These are phyloP conservation scores for Testicularia cyperi DNA, from an alignment of 1,284 basidiomycete species.

Conservation along the genomic window DNA sequence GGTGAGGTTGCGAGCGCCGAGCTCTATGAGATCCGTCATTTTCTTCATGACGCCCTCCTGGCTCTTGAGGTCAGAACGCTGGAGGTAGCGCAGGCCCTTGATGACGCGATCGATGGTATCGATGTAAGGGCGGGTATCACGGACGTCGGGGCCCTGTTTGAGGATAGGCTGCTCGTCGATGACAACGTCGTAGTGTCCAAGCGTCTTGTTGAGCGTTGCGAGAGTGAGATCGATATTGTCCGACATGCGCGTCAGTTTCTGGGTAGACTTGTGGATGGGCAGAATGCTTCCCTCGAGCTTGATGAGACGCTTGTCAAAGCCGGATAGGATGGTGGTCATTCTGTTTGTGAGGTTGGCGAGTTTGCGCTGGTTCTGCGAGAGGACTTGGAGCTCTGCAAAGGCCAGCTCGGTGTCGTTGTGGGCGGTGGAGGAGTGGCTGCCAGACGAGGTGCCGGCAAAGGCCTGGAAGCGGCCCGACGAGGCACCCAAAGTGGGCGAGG, in stretches of 20 bases:
- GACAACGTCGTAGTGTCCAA: conserved; percentile 55
- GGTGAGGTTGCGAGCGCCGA: conserved; percentile 49
- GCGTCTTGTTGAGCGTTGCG: conserved; percentile 47
- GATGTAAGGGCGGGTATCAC: conserved; percentile 53
- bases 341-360: conserved; percentile 57
- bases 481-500: not conserved
- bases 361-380: conserved; percentile 61
- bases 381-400: conserved; percentile 61
- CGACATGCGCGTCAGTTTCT: conserved; percentile 51
- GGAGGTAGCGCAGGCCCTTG: conserved; percentile 44
- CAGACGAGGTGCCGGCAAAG: not conserved
- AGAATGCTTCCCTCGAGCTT: conserved; percentile 57
- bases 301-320: conserved; percentile 61
- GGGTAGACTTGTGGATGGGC: conserved; percentile 57
- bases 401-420: conserved; percentile 47
- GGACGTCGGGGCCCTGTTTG: conserved; percentile 46
- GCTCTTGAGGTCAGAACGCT: conserved; percentile 29
- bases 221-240: conserved; percentile 51
- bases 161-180: conserved; percentile 55
- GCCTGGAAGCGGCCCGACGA: not conserved
- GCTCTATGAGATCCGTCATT: conserved; percentile 53
- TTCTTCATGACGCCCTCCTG: conserved; percentile 50
- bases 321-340: conserved; percentile 61
- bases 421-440: not conserved
- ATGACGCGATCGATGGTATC: conserved; percentile 53